Base-by-base conservation (phyloP, 2,329 filamentous ascomycete species). In the Teratosphaeriaceae sp. region DNA sequence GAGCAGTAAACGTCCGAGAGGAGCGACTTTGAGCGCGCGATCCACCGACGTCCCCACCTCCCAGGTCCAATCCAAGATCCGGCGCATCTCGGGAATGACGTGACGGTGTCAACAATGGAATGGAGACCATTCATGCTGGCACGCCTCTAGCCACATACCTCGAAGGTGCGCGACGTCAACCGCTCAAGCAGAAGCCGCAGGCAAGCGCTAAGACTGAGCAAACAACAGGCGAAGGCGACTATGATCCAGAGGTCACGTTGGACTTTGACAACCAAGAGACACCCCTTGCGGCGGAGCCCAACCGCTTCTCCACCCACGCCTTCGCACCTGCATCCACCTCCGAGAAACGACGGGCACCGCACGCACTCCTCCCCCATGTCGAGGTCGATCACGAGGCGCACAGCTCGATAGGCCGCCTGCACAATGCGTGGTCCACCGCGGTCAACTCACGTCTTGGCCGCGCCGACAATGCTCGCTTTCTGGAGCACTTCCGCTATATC, bases 401-500 rank as follows among this genome's bases (percentile, higher is more conserved):
- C 31, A 51, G 46, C 57, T 37, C 56, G 3, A 46, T 71, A 24
- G 59, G 61, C 21, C 66, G 60, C 42, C 46, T 73, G 31, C 71
- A 72, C 47, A 59, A 70, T 56, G 59, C 68, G 40, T 73, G 69
- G 63, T 68, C 72, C 53, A 68, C 74, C 55, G 83, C 78, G 8
- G 75, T 89, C 45, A 84, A 84, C 51, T 81, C 82, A 30, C 77
- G 79, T 48, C 75, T 94, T 49, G 82, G 85, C 43, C 76, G 82
- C 51, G 80, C 78, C 54, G 88, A 94, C 55, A 94, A 89, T 60
- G 76, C 83, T 53, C 82, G 82, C 52, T 95, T 96, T 58, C 75
- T 95, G 46, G 89, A 96, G 65, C 85, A 88, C 60, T 96, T 96
- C 59, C 85, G 89, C 50, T 96, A 96, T 66, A 84, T 86, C 18